Evolutionary conservation across 2,329 filamentous ascomycete species (phyloP).

Genomic region (Aspergillus sp.): DNA sequence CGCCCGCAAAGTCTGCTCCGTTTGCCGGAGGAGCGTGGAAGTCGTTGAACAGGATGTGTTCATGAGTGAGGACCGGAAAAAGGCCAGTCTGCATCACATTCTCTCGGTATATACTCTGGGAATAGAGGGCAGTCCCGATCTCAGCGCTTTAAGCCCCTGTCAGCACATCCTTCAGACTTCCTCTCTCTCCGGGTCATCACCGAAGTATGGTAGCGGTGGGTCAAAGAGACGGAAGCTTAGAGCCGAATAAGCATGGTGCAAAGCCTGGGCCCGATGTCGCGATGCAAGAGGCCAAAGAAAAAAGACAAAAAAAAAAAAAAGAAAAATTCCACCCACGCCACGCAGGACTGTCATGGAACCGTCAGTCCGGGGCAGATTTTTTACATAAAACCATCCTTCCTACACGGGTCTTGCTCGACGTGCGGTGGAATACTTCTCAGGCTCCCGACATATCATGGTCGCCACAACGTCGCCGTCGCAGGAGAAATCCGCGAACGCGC

Average conservation of each 20-base stretch:
- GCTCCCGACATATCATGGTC: background rate
- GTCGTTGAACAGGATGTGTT: too few relatives aligned
- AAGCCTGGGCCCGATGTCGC: slow-evolving; percentile 4
- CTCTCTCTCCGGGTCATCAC: background rate
- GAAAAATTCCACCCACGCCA: background rate
- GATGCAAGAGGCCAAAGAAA: background rate
- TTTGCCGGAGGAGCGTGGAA: background rate
- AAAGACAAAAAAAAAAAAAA: background rate
- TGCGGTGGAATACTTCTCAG: background rate
- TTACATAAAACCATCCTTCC: background rate
- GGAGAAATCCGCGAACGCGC: background rate
- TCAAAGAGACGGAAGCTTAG: background rate
- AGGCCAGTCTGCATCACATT: too few relatives aligned
- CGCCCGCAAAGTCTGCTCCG: background rate
- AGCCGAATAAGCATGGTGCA: background rate
- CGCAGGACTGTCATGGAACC: background rate
- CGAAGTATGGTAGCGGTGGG: background rate
- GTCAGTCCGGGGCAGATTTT: background rate
- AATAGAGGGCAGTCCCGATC: too few relatives aligned
- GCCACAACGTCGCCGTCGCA: background rate
- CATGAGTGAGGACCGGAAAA: too few relatives aligned
- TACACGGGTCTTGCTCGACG: background rate
- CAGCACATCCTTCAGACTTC: too few relatives aligned
- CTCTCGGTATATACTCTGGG: too few relatives aligned
- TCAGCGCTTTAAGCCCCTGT: too few relatives aligned